Conservation (phyloP, 441 rosid species). For the Macaranga tanarius region DNA sequence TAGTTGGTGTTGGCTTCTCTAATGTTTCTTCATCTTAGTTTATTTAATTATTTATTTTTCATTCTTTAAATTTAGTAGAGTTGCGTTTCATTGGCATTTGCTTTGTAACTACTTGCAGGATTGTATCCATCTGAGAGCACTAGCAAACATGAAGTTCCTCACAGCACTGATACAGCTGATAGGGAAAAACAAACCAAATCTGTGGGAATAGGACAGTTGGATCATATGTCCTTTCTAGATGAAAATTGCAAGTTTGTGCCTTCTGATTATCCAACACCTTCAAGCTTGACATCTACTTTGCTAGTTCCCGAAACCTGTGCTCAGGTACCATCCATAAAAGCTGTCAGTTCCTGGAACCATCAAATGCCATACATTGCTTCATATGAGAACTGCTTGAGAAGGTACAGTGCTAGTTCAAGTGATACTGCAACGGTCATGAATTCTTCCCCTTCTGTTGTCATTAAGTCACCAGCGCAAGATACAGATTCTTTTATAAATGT, state of each 20-base stretch:
- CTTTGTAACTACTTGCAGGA: constrained; percentile 32
- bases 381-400: constrained; percentile 31
- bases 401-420: constrained; percentile 26
- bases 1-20: background rate
- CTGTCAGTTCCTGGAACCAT: constrained; percentile 33
- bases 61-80: background rate
- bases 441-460: constrained; percentile 30
- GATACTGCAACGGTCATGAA: constrained; percentile 25
- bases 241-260: constrained; percentile 32
- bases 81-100: background rate
- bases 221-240: constrained; percentile 29
- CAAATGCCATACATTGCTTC: constrained; percentile 26
- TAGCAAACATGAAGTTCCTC: constrained; percentile 29
- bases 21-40: background rate
- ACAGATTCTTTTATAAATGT: constrained; percentile 24
- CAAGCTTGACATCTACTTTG: constrained; percentile 37
- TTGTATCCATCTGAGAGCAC: constrained; percentile 29
- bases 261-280: constrained; percentile 34
- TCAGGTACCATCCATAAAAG: constrained; percentile 33
- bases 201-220: constrained; percentile 24
- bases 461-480: constrained; percentile 30
- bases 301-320: constrained; percentile 35
- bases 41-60: background rate
- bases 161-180: constrained; percentile 23
- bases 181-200: constrained; percentile 29